Conservation (phyloP, 78 protist species). For the slime mould (Dictyostelium discoideum) region DNA sequence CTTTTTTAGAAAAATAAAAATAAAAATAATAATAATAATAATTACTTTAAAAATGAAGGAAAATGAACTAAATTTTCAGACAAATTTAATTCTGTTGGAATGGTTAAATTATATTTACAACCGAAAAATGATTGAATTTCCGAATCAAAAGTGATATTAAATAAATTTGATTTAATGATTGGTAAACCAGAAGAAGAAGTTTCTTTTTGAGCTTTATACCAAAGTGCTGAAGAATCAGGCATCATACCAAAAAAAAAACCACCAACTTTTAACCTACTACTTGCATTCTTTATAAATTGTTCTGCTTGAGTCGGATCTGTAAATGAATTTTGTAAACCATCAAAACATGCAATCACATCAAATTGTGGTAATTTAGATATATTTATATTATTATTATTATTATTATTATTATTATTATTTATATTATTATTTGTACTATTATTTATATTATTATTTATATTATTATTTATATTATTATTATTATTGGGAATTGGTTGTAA, state of each 20-base stretch:
- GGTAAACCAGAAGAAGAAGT: conserved; percentile 33
- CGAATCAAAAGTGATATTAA: conserved; percentile 47
- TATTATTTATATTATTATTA: background rate
- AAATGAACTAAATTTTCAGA: conserved; percentile 69
- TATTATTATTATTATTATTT: background rate
- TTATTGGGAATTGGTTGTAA: background rate
- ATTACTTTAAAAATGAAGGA: conserved; percentile 71
- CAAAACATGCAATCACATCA: conserved; percentile 62
- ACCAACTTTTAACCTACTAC: conserved; percentile 51
- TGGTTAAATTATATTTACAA: conserved; percentile 25
- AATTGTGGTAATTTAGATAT: background rate
- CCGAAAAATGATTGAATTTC: conserved; percentile 61
- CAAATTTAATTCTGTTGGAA: conserved; percentile 17
- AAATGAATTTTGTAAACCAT: conserved; percentile 80
- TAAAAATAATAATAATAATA: background rate
- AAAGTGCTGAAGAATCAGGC: conserved; percentile 79
- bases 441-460: background rate
- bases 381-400: background rate
- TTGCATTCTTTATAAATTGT: conserved; percentile 60
- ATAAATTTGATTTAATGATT: conserved; percentile 33
- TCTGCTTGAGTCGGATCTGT: background rate
- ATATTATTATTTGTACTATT: too few relatives aligned
- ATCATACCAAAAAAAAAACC: conserved; percentile 81
- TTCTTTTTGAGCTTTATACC: conserved; percentile 73
- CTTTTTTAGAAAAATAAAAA: background rate